These are phyloP conservation scores for Limonium bicolor DNA, from an alignment of 148 eudicot genomes.

Conservation along the genomic window DNA sequence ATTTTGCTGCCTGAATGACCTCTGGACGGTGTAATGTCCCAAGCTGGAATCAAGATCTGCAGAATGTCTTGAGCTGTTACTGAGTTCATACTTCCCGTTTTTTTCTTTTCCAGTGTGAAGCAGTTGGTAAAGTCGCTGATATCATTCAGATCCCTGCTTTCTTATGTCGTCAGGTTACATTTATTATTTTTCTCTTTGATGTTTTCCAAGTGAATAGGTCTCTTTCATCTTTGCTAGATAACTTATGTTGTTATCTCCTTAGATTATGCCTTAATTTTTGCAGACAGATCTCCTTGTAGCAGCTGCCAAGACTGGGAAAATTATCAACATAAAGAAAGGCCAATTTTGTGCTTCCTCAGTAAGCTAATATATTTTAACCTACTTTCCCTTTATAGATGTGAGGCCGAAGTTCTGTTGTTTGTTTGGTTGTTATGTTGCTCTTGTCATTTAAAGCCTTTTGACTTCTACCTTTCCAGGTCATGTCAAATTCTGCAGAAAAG, in stretches of 20 bases:
- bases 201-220: no score
- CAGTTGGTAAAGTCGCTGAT: constrained; percentile 90
- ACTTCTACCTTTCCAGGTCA: constrained; percentile 25
- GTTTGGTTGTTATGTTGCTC: neutral
- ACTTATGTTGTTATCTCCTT: no score
- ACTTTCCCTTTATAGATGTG: no score
- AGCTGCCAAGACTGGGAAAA: constrained; percentile 82
- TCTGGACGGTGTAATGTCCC: no score
- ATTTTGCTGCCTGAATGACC: no score
- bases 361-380: no score
- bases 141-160: constrained; percentile 96
- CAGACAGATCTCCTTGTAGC: constrained; percentile 89
- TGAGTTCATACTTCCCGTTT: constrained; percentile 11
- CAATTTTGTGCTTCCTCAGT: constrained; percentile 90
- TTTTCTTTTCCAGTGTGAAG: constrained; percentile 48
- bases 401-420: neutral
- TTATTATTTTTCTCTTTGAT: no score
- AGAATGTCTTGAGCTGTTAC: no score
- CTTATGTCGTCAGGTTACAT: constrained; percentile 70
- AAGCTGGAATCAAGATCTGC: no score
- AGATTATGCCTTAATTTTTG: constrained; percentile 6
- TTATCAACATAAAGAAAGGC: constrained; percentile 84
- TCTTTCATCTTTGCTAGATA: no score
- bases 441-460: no score
- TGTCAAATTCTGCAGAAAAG: constrained; percentile 91